These are phyloP conservation scores for Irpex sp. DNA, from an alignment of 1,284 basidiomycete genomes.

Conservation along the genomic window DNA sequence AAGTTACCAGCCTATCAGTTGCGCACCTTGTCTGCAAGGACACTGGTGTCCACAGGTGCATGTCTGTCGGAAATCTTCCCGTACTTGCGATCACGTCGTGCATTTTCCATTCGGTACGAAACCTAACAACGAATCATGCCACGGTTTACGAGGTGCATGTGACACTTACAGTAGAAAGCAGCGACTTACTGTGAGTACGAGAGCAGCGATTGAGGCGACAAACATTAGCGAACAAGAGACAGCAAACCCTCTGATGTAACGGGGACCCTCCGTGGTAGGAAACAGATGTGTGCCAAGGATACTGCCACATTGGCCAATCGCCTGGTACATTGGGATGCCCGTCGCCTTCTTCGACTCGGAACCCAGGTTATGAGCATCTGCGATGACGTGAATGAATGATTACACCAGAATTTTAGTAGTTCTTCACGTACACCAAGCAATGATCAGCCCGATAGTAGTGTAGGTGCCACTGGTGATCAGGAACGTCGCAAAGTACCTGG, in stretches of 20 bases:
- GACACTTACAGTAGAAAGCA: background rate
- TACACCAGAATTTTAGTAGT: too few relatives aligned
- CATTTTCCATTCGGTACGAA: conserved; percentile 61
- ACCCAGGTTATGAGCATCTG: conserved; percentile 50
- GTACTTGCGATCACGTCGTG: conserved; percentile 45
- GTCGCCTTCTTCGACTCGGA: conserved; percentile 75
- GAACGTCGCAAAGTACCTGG: conserved; percentile 65
- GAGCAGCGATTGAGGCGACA: conserved; percentile 46
- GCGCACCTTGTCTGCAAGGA: conserved; percentile 63
- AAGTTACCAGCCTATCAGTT: background rate
- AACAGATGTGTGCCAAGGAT: conserved; percentile 69
- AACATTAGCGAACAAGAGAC: conserved; percentile 55
- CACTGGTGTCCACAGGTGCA: conserved; percentile 57
- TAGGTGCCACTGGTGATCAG: conserved; percentile 67
- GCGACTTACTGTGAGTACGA: conserved; percentile 47
- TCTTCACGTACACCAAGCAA: conserved; percentile 62
- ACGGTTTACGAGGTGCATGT: background rate
- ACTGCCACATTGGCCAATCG: conserved; percentile 70
- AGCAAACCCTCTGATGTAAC: conserved; percentile 61
- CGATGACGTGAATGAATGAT: too few relatives aligned
- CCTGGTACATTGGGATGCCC: conserved; percentile 70
- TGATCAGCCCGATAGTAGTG: conserved; percentile 57
- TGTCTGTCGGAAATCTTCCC: conserved; percentile 43
- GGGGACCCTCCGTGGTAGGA: conserved; percentile 56
- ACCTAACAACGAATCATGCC: conserved; percentile 29